Evolutionary conservation across 139 green algal species (phyloP).

Genomic region (Mesostigma viride): DNA sequence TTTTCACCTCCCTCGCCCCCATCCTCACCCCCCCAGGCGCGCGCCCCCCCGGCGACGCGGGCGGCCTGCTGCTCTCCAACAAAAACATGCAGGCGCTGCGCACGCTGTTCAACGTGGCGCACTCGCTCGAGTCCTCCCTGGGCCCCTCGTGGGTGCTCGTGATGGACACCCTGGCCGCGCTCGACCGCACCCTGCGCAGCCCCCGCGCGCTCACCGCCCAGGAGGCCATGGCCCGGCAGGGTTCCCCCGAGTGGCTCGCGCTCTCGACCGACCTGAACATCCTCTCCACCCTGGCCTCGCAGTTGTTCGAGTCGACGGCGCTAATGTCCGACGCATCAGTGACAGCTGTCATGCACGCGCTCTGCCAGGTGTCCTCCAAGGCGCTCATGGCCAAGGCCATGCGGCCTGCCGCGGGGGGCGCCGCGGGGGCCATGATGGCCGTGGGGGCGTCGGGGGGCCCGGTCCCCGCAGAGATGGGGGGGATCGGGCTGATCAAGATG

Average conservation of each 20-base stretch:
- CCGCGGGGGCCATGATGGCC: neutral
- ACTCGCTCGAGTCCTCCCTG: constrained; percentile 47
- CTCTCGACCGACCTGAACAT: constrained; percentile 32
- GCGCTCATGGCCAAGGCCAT: constrained; percentile 12
- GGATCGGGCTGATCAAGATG: too few relatives aligned
- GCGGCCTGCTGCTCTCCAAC: too few relatives aligned
- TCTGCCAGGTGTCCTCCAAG: constrained; percentile 6
- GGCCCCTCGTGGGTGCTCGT: constrained; percentile 53
- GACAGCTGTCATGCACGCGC: constrained; percentile 8
- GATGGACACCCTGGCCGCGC: constrained; percentile 51
- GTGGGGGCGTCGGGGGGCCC: neutral
- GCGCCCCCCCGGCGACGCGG: too few relatives aligned
- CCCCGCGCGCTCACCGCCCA: constrained; percentile 58
- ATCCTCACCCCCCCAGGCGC: too few relatives aligned
- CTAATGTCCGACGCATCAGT: constrained; percentile 15
- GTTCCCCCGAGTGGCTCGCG: too few relatives aligned
- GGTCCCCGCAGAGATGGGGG: too few relatives aligned
- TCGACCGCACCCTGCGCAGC: constrained; percentile 60
- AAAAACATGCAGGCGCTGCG: constrained; percentile 70
- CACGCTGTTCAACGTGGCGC: constrained; percentile 70
- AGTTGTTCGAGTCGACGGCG: constrained; percentile 32
- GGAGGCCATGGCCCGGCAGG: constrained; percentile 16
- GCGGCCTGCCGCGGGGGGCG: constrained; percentile 18
- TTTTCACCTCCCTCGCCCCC: too few relatives aligned
- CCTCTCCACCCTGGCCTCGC: constrained; percentile 29